These are phyloP conservation scores for Houttuynia cordata DNA, from an alignment of 164 flowering plant species.

Conservation along the genomic window DNA sequence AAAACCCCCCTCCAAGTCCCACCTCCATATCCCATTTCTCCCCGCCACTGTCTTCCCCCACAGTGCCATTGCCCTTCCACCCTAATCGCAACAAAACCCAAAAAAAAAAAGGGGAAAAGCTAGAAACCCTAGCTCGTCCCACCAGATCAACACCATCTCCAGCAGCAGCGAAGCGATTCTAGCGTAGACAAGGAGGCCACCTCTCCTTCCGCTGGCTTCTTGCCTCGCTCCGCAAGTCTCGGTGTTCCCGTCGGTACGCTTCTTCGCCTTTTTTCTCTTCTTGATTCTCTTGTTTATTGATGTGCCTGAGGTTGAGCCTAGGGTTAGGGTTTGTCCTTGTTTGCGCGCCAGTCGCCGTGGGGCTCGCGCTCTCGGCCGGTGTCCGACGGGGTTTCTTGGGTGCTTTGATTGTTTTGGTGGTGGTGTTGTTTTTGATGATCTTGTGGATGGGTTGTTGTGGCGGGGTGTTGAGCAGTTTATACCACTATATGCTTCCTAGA, in stretches of 20 bases:
- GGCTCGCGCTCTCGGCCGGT: not conserved
- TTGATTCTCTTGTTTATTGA: not conserved
- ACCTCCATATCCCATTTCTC: too few species aligned
- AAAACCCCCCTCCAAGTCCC: too few species aligned
- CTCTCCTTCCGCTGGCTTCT: not conserved
- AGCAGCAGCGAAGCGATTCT: too few species aligned
- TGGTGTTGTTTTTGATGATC: slow-evolving; percentile 14
- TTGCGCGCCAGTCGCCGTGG: slow-evolving; percentile 6
- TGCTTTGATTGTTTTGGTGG: slow-evolving; percentile 13
- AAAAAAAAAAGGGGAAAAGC: too few species aligned
- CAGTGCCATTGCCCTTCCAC: too few species aligned
- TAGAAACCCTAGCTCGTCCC: too few species aligned
- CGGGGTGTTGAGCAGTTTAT: slow-evolving; percentile 32
- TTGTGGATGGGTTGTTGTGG: slow-evolving; percentile 17
- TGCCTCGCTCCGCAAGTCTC: not conserved
- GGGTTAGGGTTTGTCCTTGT: slow-evolving; percentile 15
- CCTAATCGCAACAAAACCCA: too few species aligned
- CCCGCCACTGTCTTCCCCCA: too few species aligned
- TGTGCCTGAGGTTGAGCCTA: slow-evolving; percentile 10
- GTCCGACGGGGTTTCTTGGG: slow-evolving; percentile 11
- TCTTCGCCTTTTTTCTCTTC: slow-evolving; percentile 3
- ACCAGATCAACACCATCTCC: too few species aligned
- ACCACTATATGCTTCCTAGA: slow-evolving; percentile 54
- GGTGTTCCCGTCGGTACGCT: slow-evolving; percentile 18
- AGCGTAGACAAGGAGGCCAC: too few species aligned